phyloP scores from a whole-genome alignment of 2,329 filamentous ascomycete species.

The Erysiphe pulchra region DNA sequence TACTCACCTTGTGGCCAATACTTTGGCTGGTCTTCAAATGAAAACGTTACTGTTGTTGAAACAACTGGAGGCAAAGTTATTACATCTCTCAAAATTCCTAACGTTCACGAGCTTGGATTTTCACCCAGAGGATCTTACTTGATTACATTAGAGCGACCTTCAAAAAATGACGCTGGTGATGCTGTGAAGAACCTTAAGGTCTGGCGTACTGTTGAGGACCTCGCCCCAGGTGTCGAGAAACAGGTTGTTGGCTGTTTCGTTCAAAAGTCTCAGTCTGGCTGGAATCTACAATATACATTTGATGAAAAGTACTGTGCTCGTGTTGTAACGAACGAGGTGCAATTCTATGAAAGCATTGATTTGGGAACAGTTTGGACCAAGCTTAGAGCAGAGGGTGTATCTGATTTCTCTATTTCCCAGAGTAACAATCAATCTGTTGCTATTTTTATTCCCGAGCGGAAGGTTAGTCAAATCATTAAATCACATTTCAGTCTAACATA shows the following conservation, averaged over 20 bases:
- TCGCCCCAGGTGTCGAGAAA: conserved; percentile 34
- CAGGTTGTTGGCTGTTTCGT: conserved; percentile 70
- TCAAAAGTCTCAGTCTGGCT: conserved; percentile 83
- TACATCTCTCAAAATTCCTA: conserved; percentile 48
- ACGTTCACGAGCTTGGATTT: conserved; percentile 86
- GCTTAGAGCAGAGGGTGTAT: conserved; percentile 70
- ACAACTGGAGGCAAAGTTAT: conserved; percentile 49
- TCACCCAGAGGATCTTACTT: conserved; percentile 79
- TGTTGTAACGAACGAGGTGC: conserved; percentile 86
- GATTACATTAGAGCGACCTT: conserved; percentile 86
- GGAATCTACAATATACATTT: conserved; percentile 89
- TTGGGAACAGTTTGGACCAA: conserved; percentile 83
- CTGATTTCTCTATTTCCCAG: conserved; percentile 72
- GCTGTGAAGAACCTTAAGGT: conserved; percentile 93
- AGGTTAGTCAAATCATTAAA: conserved; percentile 28
- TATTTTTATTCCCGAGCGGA: conserved; percentile 84
- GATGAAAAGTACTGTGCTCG: conserved; percentile 89
- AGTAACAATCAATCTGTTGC: conserved; percentile 80
- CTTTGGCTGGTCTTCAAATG: conserved; percentile 80
- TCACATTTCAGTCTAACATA: not conserved
- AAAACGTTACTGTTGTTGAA: conserved; percentile 68
- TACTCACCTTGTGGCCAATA: conserved; percentile 93
- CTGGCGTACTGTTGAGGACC: conserved; percentile 60
- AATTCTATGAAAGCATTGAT: conserved; percentile 81
- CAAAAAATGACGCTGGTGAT: conserved; percentile 81